Evolutionary conservation across 2,329 filamentous ascomycete genomes (phyloP).

Genomic region (Tolypocladium album): DNA sequence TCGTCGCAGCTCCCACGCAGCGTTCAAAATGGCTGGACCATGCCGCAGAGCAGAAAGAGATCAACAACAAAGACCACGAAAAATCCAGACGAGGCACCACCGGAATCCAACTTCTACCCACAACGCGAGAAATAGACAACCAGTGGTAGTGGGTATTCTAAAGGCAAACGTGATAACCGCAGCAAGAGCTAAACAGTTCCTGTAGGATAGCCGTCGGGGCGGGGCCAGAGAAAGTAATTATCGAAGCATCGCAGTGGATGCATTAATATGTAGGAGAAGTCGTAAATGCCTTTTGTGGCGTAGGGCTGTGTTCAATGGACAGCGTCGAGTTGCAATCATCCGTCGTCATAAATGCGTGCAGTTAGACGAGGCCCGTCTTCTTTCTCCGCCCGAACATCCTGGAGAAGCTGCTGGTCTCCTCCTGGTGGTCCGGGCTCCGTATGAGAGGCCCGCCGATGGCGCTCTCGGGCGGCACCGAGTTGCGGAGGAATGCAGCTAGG

Average conservation of each 20-base stretch:
- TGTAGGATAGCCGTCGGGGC: not conserved
- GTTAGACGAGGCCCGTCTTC: constrained; percentile 27
- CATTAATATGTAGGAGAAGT: not conserved
- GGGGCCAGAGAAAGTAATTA: not conserved
- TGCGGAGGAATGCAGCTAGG: constrained; percentile 61
- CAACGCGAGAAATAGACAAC: not conserved
- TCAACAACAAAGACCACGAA: not conserved
- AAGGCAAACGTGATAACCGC: not conserved
- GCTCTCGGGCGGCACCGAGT: constrained; percentile 49
- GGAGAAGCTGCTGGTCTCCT: constrained; percentile 29
- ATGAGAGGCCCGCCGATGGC: constrained; percentile 8
- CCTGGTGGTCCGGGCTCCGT: constrained; percentile 18
- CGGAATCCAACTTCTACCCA: not conserved
- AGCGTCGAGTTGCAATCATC: not conserved
- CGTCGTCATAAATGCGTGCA: not conserved
- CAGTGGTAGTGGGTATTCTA: not conserved
- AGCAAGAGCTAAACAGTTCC: not conserved
- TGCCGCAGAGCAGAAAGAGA: not conserved
- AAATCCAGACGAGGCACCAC: not conserved
- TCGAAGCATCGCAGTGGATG: not conserved
- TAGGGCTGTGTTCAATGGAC: not conserved
- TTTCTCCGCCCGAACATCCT: constrained; percentile 40
- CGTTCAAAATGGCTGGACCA: not conserved
- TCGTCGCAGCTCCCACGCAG: not conserved
- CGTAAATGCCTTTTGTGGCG: not conserved